Percentiles rank a stretch among this genome's conserved stretches.
Evolutionary conservation across 495 filamentous ascomycete genomes (phyloP).

Genomic region (Hypomontagnella monticulosa): DNA sequence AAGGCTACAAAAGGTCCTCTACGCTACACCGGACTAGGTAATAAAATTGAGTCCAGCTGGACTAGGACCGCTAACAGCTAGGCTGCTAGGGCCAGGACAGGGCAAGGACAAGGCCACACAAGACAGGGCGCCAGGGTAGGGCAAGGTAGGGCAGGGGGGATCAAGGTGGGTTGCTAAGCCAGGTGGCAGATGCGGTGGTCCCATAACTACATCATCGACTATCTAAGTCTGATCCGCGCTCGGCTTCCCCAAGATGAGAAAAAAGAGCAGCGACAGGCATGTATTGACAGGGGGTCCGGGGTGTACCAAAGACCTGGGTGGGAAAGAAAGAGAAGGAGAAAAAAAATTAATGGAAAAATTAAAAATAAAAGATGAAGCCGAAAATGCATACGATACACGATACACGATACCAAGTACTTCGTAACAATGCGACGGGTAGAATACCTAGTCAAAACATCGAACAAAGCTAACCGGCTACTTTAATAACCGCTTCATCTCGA

Average conservation of each 20-base stretch:
- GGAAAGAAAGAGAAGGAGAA: constrained; percentile 19
- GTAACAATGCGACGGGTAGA: too few species aligned
- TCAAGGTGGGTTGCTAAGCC: constrained; percentile 37
- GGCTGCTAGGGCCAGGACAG: constrained; percentile 39
- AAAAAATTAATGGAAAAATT: constrained; percentile 20
- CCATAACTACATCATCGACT: constrained; percentile 46
- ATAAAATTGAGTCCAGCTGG: constrained; percentile 33
- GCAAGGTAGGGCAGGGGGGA: constrained; percentile 16
- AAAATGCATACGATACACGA: too few species aligned
- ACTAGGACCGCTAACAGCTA: constrained; percentile 38
- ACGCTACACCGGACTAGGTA: constrained; percentile 29
- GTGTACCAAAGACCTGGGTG: constrained; percentile 45
- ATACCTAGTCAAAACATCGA: too few species aligned
- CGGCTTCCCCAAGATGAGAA: constrained; percentile 45
- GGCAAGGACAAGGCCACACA: constrained; percentile 17
- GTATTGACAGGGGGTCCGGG: constrained; percentile 31
- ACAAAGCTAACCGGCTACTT: neutral
- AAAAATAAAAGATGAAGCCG: constrained; percentile 6
- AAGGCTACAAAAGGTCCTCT: constrained; percentile 8
- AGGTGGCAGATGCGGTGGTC: constrained; percentile 44
- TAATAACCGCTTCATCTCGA: constrained; percentile 17
- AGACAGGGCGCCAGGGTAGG: constrained; percentile 33
- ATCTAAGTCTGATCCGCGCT: constrained; percentile 42
- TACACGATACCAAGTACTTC: neutral
- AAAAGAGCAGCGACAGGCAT: constrained; percentile 33